A percentile compares a stretch with the other conserved stretches of the same genome.
Evolutionary conservation across 208 protist species (phyloP).

Genomic region (Trypanosoma theileri): DNA sequence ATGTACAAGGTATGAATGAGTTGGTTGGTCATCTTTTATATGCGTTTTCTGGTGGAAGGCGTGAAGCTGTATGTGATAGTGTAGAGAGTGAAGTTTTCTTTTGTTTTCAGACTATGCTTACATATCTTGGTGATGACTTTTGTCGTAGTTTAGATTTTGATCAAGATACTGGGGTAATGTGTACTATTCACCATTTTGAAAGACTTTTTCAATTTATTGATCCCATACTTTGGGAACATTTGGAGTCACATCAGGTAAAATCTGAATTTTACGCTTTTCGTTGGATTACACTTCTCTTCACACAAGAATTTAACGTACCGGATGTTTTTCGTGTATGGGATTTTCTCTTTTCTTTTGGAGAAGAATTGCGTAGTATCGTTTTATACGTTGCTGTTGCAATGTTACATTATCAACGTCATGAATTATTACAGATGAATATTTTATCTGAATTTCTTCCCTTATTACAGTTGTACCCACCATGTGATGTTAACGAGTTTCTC

Average conservation of each 20-base stretch:
- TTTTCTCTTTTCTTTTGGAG: conserved; percentile 78
- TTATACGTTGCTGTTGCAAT: conserved; percentile 68
- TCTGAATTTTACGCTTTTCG: conserved; percentile 79
- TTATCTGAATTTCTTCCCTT: conserved; percentile 57
- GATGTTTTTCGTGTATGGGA: conserved; percentile 85
- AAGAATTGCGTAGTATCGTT: conserved; percentile 43
- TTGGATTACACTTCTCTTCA: conserved; percentile 88
- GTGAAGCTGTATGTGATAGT: conserved; percentile 26
- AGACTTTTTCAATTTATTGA: conserved; percentile 68
- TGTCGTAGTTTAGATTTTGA: conserved; percentile 61
- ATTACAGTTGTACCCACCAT: conserved; percentile 59
- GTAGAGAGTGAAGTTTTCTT: conserved; percentile 74
- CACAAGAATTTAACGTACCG: conserved; percentile 81
- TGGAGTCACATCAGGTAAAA: conserved; percentile 40
- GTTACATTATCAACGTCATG: conserved; percentile 43
- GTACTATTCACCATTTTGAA: conserved; percentile 63
- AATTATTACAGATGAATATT: conserved; percentile 35
- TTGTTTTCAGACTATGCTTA: conserved; percentile 75
- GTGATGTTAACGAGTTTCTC: conserved; percentile 60
- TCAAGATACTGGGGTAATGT: conserved; percentile 48
- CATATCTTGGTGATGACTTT: conserved; percentile 75
- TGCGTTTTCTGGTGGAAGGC: conserved; percentile 48
- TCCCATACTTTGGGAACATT: conserved; percentile 46
- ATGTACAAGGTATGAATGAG: conserved; percentile 89
- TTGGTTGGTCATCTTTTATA: conserved; percentile 74